These are phyloP conservation scores for Nematocida sp. DNA, from an alignment of 371 early-diverging fungal genomes.

Conservation along the genomic window DNA sequence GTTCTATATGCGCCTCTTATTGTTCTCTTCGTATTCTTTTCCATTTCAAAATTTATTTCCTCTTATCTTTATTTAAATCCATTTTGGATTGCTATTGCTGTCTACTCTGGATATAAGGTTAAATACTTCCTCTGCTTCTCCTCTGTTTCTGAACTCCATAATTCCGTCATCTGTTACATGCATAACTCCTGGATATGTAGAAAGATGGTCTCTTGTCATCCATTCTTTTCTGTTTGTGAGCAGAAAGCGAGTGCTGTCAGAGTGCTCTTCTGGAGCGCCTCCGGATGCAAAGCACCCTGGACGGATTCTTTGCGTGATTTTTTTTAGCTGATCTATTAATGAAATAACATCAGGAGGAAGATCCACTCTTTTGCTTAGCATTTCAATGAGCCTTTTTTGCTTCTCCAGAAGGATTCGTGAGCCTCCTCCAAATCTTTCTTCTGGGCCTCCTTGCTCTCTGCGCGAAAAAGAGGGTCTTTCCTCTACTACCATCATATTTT, in stretches of 20 bases:
- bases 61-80: conserved; percentile 12
- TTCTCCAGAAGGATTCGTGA: conserved; percentile 15
- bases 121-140: conserved; percentile 45
- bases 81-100: conserved; percentile 18
- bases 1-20: no score
- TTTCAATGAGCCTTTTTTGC: conserved; percentile 39
- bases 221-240: conserved; percentile 41
- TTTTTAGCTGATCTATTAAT: conserved; percentile 43
- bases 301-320: conserved; percentile 8
- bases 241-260: conserved; percentile 25
- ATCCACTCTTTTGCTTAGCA: conserved; percentile 34
- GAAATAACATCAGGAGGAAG: conserved; percentile 16
- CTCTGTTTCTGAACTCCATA: conserved; percentile 20
- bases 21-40: background rate
- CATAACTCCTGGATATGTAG: conserved; percentile 50
- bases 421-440: background rate
- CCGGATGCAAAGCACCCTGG: background rate
- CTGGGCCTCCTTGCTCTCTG: conserved; percentile 1
- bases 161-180: conserved; percentile 25
- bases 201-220: conserved; percentile 51
- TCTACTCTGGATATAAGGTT: conserved; percentile 39
- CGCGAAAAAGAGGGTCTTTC: conserved; percentile 14
- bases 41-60: conserved; percentile 10
- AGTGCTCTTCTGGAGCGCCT: no score
- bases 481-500: conserved; percentile 43